Percentiles rank a stretch among this genome's conserved stretches.
These are phyloP conservation scores for Chromera velia DNA, from an alignment of 73 alveolate species.

Conservation along the genomic window DNA sequence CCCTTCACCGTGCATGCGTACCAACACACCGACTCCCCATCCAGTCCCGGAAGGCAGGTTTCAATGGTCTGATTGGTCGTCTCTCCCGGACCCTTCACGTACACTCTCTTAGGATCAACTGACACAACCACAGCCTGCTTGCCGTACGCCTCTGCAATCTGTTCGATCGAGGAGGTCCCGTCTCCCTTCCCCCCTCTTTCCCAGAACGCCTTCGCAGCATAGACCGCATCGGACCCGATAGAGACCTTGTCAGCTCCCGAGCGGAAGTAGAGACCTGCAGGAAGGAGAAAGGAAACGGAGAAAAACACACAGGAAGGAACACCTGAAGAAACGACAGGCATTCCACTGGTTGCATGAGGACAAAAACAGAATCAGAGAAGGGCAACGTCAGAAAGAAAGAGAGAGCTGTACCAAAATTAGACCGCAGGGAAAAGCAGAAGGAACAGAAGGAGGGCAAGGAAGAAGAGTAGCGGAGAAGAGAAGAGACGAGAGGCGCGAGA, in stretches of 20 bases:
- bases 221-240: conserved; percentile 41
- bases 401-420: no score
- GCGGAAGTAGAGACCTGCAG: conserved; percentile 33
- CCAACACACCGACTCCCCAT: conserved; percentile 34
- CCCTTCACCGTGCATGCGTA: conserved; percentile 41
- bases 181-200: background rate
- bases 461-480: no score
- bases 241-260: conserved; percentile 47
- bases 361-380: no score
- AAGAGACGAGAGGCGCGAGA: no score
- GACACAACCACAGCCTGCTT: conserved; percentile 13
- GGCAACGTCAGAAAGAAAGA: no score
- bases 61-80: conserved; percentile 15
- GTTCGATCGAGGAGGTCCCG: background rate
- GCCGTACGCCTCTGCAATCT: conserved; percentile 8
- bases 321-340: no score
- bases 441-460: no score
- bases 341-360: no score
- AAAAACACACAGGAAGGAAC: no score
- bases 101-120: conserved; percentile 8
- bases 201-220: conserved; percentile 18
- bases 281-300: no score
- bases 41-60: conserved; percentile 11
- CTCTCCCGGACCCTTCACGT: conserved; percentile 1
- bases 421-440: no score